These are phyloP conservation scores for Diaporthe caulivora DNA, from an alignment of 2,329 filamentous ascomycete genomes.

Conservation along the genomic window DNA sequence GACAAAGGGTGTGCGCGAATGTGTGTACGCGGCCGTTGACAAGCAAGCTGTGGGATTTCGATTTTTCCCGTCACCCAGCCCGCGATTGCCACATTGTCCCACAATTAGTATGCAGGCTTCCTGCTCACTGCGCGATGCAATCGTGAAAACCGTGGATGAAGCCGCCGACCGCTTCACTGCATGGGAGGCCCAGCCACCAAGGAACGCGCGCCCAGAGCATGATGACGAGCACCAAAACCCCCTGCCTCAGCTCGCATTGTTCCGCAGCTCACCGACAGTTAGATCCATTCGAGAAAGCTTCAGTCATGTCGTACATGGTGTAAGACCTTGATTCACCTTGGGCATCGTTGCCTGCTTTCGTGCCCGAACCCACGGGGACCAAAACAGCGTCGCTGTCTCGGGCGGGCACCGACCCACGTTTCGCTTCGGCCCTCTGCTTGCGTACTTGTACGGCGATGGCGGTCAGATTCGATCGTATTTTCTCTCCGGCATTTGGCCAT, in stretches of 20 bases:
- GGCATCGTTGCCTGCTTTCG: constrained; percentile 33
- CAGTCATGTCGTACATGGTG: constrained; percentile 31
- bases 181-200: constrained; percentile 36
- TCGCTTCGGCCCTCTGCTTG: constrained; percentile 38
- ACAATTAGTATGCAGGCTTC: constrained; percentile 34
- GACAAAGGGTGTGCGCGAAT: not conserved
- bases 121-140: constrained; percentile 33
- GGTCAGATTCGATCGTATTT: constrained; percentile 36
- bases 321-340: constrained; percentile 39
- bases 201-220: not conserved
- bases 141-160: constrained; percentile 29
- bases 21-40: constrained; percentile 1
- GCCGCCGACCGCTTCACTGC: constrained; percentile 29
- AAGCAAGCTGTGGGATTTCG: constrained; percentile 17
- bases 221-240: constrained; percentile 27
- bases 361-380: constrained; percentile 40
- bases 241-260: constrained; percentile 29
- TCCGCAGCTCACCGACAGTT: constrained; percentile 39
- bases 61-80: constrained; percentile 18
- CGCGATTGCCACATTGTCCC: constrained; percentile 37
- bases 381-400: constrained; percentile 33
- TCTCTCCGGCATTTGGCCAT: constrained; percentile 29
- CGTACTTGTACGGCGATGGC: constrained; percentile 34
- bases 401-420: constrained; percentile 40
- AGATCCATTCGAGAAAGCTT: constrained; percentile 33